Evolutionary conservation across 148 eudicot species (phyloP), one percentile per base, ranked within the genome.

Genomic region (Rhododendron griersonianum): DNA sequence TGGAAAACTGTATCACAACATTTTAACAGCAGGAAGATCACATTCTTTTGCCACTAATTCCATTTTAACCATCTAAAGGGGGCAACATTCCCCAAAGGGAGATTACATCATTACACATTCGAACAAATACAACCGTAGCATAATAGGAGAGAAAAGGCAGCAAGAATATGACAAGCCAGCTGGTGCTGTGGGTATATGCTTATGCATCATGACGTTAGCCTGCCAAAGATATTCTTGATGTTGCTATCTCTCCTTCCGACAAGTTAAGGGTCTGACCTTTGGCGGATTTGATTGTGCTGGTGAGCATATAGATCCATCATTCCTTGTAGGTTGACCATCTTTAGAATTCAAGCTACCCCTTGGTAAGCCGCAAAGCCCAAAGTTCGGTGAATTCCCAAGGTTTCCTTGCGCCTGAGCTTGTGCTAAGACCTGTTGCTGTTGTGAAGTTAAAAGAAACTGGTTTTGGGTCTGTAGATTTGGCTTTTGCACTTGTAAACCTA

Each of bases 261-360:
- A 55, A 79, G 84, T 80, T 61, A 30, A 61, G 8, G 19, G 19
- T 85, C 83, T 37, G 55, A 95, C 99, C 99, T 96, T 96, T 67
- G 98, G 94, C 59, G 99, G 95, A 92, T 91, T 94, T n/a, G 96
- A 89, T 82, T 95, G 99, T 87, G 91, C 93, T 0, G 96, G 98
- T 80, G 98, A 95, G 91, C 99, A 94, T 80, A 93, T 86, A 41
- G 92, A 87, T 86, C 91, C 98, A 85, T 96, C 99, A 87, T 93
- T 96, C 91, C 98, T 93, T 23, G 93, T 81, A 45, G 95, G 91
- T 89, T 94, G 99, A 85, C 93, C 98, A 91, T 96, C 99, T 91
- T 96, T 95, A 80, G 91, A 86, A 90, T 89, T 96, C 90, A 94
- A 85, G 81, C 83, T 93, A 86, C 94, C 99, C 91, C 96, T 92